Base-by-base conservation (phyloP, 495 filamentous ascomycete genomes). In the Penicillium lividum region DNA sequence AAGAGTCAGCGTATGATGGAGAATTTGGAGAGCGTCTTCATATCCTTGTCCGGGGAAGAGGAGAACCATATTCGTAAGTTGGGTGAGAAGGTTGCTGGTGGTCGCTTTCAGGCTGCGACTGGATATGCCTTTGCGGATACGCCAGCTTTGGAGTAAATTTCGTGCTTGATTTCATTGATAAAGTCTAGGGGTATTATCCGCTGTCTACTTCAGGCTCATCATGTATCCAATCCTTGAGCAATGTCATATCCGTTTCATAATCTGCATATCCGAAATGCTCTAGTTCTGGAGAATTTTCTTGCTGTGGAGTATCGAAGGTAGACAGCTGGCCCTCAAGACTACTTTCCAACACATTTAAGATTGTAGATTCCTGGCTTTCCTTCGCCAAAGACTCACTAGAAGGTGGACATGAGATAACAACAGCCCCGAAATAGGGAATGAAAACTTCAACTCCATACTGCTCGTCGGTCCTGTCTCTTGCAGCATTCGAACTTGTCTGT, bases 1-100 rank as follows among this genome's bases (percentile, higher is more conserved):
- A 76, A 68, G n/a, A 56, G 80, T 27, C 73, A 81, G 57, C 82
- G 83, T 42, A 58, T 87, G 31, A 80, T 84, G 43, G 78, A 86
- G 66, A 88, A 89, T 55, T 68, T 77, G 58, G 57, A 53, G 2
- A 65, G 61, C 45, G 34, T 59, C 9, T 52, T 28, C 27, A 34
- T 69, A 1, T 18, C 25, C 3, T 16, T 69, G 36, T 62, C 61
- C 11, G 30, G 31, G 3, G 59, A 61, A 7, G 61, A 68, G 34
- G 66, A 71, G 31, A 48, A 52, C 7, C 2, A 16, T 1, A 9
- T 71, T 27, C 57, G 65, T 15, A 6, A 58, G 10, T 25, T 63
- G 15, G 58, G 56, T 7, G 22, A 54, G n/a, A 27, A 40, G 1
- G 29, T 64, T 58, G 51, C 57, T 8, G 63, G 56, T 15, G 63